Base-by-base conservation (phyloP, 352 stramenopile species). In the Elongisporangium undulatum region DNA sequence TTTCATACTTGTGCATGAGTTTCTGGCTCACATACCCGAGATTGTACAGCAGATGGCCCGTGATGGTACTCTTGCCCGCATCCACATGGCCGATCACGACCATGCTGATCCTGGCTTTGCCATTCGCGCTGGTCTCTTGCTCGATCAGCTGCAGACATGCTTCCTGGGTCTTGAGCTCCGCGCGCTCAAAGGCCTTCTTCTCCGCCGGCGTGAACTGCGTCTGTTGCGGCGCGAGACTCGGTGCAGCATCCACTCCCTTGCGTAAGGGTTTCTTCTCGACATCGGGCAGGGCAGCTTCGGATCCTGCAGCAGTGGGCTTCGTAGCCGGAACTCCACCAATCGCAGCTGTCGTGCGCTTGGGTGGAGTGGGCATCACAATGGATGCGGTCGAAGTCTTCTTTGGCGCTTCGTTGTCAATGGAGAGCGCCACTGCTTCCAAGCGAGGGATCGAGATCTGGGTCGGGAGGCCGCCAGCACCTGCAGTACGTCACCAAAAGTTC, bases 41-140 rank as follows among this genome's bases (percentile, higher is more conserved):
- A 34, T 94, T 80, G 63, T 96, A 92, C 16, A 99, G 78, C 67
- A 99, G 75, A 59, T 98, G 96, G 1, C 97, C 97, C 51, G 96
- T 99, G 62, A 99, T 88, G 1, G 97, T 99, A 50, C 90, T 98
- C 82, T 99, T 99, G 29, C 97, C 97, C 3, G 94, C 92, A 75
- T 99, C 97, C 15, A 99, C 97, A 63, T 99, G 97, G 16, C 97
- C 97, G 39, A 98, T 87, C 23, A 99, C 91, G 29, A 99, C 94
- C 82, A 99, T 92, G 55, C 87, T 97, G 59, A 98, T 86, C 75
- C 85, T 87, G 19, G 69, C 71, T 59, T 95, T 95, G 58, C 77
- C 82, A 29, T 72, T 63, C 21, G 53, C 56, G 13, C 62, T 74
- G 1, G 71, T 67, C 48, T 89, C 75, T 20, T 87, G 62, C 41